Evolutionary conservation across 2,329 filamentous ascomycete genomes (phyloP).

Genomic region (Cytospora chrysosperma): DNA sequence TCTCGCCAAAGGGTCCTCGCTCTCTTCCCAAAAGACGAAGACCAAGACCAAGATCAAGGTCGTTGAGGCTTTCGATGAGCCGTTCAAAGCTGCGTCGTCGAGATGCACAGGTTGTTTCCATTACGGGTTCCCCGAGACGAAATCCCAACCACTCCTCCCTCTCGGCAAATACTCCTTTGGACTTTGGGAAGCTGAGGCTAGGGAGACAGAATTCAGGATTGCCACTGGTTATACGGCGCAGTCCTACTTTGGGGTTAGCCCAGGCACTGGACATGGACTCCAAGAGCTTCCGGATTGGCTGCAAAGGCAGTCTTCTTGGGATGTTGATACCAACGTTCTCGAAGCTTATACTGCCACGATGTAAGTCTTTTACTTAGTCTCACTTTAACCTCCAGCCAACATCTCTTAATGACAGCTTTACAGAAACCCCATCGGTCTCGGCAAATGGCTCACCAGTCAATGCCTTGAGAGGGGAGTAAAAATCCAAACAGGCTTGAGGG

Average conservation of each 20-base stretch:
- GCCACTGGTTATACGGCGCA: not conserved
- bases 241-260: not conserved
- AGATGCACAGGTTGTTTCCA: constrained; percentile 2
- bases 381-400: too few relatives aligned
- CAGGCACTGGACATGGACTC: not conserved
- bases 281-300: not conserved
- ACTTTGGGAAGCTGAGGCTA: not conserved
- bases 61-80: not conserved
- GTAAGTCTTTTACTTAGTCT: not conserved
- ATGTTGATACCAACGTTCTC: not conserved
- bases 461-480: not conserved
- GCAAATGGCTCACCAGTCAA: not conserved
- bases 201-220: not conserved
- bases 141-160: not conserved
- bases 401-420: too few relatives aligned
- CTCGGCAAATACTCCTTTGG: not conserved
- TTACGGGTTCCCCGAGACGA: not conserved
- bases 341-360: not conserved
- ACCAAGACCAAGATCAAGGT: not conserved
- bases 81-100: not conserved
- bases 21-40: too few relatives aligned
- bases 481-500: not conserved
- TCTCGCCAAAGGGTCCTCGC: not conserved
- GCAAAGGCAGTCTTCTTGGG: not conserved
- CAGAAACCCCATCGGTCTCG: not conserved